phyloP scores from a whole-genome alignment of 345 rosid genomes.

The Stellera chamaejasme region DNA sequence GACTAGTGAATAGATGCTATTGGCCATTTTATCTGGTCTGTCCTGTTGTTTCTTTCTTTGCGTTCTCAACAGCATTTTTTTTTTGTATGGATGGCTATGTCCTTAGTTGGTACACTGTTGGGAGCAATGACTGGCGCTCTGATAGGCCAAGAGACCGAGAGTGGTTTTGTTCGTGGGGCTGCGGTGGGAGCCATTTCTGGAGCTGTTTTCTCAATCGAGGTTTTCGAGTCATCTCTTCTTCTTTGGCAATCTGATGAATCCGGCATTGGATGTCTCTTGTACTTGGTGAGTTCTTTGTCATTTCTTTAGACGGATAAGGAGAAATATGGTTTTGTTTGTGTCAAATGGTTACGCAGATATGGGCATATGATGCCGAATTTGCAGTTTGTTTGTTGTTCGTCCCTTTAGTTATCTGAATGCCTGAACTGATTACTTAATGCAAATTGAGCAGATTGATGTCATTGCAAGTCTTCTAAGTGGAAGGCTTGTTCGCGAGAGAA shows the following conservation, averaged over 20 bases:
- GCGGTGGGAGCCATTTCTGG: conserved; percentile 99
- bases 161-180: conserved; percentile 96
- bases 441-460: conserved; percentile 74
- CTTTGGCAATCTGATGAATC: conserved; percentile 97
- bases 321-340: too few relatives aligned
- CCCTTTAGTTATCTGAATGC: background rate
- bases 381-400: background rate
- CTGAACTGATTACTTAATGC: conserved; percentile 8
- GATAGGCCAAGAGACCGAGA: conserved; percentile 99
- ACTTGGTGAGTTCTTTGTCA: conserved; percentile 58
- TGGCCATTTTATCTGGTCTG: conserved; percentile 9
- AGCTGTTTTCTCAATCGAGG: conserved; percentile 98
- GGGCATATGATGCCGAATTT: background rate
- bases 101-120: conserved; percentile 87
- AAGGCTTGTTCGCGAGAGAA: conserved; percentile 92
- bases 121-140: conserved; percentile 99
- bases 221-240: conserved; percentile 90
- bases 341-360: too few relatives aligned
- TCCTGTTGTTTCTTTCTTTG: background rate
- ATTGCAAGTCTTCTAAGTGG: conserved; percentile 96
- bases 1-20: background rate
- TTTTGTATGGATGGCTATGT: conserved; percentile 12
- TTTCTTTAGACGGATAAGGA: background rate
- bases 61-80: background rate
- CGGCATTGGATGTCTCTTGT: conserved; percentile 78